Conservation (phyloP, 2,329 filamentous ascomycete species). For the Periconia sp. region DNA sequence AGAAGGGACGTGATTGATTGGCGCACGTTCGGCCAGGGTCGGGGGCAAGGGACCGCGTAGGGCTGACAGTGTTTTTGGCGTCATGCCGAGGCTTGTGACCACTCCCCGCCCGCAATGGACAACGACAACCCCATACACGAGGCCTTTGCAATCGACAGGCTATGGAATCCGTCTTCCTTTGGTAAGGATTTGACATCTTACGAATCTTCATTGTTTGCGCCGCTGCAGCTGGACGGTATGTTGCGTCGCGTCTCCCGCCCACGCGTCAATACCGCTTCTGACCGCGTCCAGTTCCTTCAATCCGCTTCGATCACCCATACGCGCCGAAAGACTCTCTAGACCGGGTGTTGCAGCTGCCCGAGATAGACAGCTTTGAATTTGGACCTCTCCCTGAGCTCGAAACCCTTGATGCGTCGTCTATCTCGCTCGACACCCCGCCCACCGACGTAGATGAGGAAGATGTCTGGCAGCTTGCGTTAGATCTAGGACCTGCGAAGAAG, state of each 20-base stretch:
- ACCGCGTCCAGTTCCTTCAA: conserved; percentile 38
- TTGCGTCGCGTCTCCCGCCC: conserved; percentile 27
- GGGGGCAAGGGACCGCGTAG: conserved; percentile 27
- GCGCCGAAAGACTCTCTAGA: conserved; percentile 42
- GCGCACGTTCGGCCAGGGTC: conserved; percentile 12
- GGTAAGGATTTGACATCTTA: conserved; percentile 24
- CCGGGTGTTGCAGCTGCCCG: conserved; percentile 44
- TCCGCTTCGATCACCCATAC: conserved; percentile 49
- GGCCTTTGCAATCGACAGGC: conserved; percentile 68
- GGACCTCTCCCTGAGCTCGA: conserved; percentile 44
- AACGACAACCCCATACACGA: conserved; percentile 56
- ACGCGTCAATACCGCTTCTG: conserved; percentile 34
- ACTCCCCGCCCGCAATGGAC: conserved; percentile 23
- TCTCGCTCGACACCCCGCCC: conserved; percentile 32
- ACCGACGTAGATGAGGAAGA: conserved; percentile 40
- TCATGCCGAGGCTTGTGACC: conserved; percentile 34
- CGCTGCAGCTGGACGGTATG: conserved; percentile 44
- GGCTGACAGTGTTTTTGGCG: conserved; percentile 39
- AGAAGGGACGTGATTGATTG: conserved; percentile 1
- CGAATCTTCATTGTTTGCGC: conserved; percentile 40
- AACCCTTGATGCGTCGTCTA: conserved; percentile 36
- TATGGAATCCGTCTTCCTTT: conserved; percentile 63
- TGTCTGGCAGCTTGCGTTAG: conserved; percentile 47
- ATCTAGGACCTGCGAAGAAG: conserved; percentile 38
- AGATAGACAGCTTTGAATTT: conserved; percentile 49